These are phyloP conservation scores for Akebia trifoliata DNA, from an alignment of 164 flowering plant species.

Conservation along the genomic window DNA sequence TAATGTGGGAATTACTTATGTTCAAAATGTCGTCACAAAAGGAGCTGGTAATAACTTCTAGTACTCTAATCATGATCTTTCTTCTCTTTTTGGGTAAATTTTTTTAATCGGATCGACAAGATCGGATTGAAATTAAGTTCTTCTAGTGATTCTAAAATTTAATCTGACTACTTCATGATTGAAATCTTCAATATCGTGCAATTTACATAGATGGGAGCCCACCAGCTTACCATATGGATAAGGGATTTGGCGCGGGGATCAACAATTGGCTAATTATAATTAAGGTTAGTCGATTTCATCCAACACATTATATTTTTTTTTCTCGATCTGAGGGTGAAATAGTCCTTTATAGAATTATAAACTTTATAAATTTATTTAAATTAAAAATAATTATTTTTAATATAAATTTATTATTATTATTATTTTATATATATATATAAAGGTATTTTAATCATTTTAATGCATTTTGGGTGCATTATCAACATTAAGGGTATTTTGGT, in stretches of 20 bases:
- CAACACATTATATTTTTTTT: not conserved
- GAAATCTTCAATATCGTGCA: conserved; percentile 20
- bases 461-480: too few species aligned
- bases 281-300: conserved; percentile 41
- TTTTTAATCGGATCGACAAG: not conserved
- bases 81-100: not conserved
- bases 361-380: too few species aligned
- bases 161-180: conserved; percentile 13
- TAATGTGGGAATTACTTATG: conserved; percentile 46
- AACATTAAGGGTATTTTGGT: too few species aligned
- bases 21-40: conserved; percentile 55
- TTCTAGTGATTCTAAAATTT: not conserved
- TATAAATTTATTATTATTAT: too few species aligned
- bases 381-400: too few species aligned
- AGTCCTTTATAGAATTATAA: too few species aligned
- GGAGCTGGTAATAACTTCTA: conserved; percentile 57
- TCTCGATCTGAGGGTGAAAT: too few species aligned
- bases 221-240: conserved; percentile 49
- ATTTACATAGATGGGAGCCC: conserved; percentile 58
- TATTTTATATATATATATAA: too few species aligned
- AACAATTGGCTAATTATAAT: conserved; percentile 61
- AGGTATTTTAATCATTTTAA: too few species aligned
- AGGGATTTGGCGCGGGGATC: conserved; percentile 50
- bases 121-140: not conserved
- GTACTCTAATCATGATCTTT: not conserved